Conservation (phyloP, 2,329 filamentous ascomycete species). For the Amphichorda felina region DNA sequence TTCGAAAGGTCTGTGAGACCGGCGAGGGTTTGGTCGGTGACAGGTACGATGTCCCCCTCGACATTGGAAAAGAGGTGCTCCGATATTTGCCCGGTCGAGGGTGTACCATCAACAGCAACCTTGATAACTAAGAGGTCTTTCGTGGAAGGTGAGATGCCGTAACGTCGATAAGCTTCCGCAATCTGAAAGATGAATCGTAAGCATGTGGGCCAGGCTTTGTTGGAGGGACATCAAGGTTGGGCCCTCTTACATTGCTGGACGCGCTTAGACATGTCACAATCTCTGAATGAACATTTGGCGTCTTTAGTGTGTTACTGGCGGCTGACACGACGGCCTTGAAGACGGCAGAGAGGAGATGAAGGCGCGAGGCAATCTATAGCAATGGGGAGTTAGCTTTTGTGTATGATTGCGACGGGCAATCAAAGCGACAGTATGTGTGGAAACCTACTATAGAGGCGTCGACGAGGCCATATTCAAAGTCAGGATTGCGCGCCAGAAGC, state of each 20-base stretch:
- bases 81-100: slow-evolving; percentile 33
- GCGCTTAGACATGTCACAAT: slow-evolving; percentile 70
- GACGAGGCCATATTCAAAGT: slow-evolving; percentile 89
- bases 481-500: slow-evolving; percentile 69
- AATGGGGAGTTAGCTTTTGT: not conserved
- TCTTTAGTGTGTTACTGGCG: slow-evolving; percentile 51
- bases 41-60: slow-evolving; percentile 44
- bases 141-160: slow-evolving; percentile 65
- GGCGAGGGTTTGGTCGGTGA: slow-evolving; percentile 52
- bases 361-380: slow-evolving; percentile 53
- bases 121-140: slow-evolving; percentile 72
- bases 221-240: not conserved
- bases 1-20: slow-evolving; percentile 51
- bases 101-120: slow-evolving; percentile 32
- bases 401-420: too few relatives aligned
- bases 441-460: slow-evolving; percentile 63
- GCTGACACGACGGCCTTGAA: slow-evolving; percentile 66
- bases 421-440: too few relatives aligned
- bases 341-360: slow-evolving; percentile 62
- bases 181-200: slow-evolving; percentile 44
- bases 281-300: slow-evolving; percentile 81
- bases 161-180: slow-evolving; percentile 78
- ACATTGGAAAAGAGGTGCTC: slow-evolving; percentile 50
- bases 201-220: not conserved
- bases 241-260: slow-evolving; percentile 71